Percentiles rank a stretch among this genome's conserved stretches.
Evolutionary conservation across 768 basidiomycete genomes (phyloP).

Genomic region (Rhodotorula babjevae): DNA sequence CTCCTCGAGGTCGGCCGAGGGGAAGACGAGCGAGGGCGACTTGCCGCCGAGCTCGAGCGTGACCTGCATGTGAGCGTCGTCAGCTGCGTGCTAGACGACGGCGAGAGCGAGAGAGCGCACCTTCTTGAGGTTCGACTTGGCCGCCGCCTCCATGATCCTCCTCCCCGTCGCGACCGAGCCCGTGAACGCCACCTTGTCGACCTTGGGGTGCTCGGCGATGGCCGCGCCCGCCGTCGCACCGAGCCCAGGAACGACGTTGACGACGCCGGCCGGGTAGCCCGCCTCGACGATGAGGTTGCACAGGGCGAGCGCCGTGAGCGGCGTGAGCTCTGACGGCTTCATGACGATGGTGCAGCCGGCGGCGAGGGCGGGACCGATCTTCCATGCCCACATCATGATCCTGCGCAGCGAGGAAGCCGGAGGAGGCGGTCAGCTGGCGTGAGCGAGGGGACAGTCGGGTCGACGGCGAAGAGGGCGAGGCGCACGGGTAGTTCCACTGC

Average conservation of each 20-base stretch:
- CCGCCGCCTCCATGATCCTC: conserved; percentile 84
- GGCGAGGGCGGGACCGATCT: conserved; percentile 86
- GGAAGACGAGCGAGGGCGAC: conserved; percentile 62
- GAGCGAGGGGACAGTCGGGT: too few species aligned
- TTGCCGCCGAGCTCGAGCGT: conserved; percentile 80
- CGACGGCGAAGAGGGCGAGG: neutral
- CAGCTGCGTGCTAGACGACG: neutral
- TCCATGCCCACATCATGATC: conserved; percentile 57
- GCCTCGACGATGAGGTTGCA: conserved; percentile 76
- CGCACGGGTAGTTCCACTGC: neutral
- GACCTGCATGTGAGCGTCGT: conserved; percentile 44
- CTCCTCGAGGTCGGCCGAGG: conserved; percentile 83
- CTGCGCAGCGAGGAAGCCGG: too few species aligned
- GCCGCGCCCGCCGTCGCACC: conserved; percentile 80
- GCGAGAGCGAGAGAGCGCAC: conserved; percentile 43
- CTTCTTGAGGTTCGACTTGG: conserved; percentile 90
- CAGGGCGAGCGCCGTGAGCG: conserved; percentile 45
- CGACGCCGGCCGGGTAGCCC: conserved; percentile 84
- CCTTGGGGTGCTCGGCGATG: conserved; percentile 69
- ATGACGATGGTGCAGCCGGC: conserved; percentile 87
- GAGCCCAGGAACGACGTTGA: conserved; percentile 66
- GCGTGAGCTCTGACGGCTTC: conserved; percentile 63
- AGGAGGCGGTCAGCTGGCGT: too few species aligned
- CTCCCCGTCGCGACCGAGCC: conserved; percentile 84
- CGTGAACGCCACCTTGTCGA: conserved; percentile 75